Evolutionary conservation across 768 basidiomycete genomes (phyloP).

Genomic region (Tulasnella sp.): DNA sequence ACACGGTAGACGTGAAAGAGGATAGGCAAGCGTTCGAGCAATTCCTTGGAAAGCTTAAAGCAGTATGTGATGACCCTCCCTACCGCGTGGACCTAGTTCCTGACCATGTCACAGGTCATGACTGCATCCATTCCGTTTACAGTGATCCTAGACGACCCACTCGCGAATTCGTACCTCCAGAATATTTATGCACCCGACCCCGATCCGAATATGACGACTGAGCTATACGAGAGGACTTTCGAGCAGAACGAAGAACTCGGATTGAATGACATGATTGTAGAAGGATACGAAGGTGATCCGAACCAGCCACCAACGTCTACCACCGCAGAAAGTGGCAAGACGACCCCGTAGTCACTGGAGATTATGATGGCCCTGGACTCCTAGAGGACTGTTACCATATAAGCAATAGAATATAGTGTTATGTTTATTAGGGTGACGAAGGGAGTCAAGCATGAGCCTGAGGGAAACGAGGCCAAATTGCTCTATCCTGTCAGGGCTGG

Average conservation of each 20-base stretch:
- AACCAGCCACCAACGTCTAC: too few relatives aligned
- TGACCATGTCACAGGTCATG: slow-evolving; percentile 44
- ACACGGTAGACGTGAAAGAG: slow-evolving; percentile 35
- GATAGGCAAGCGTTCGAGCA: slow-evolving; percentile 42
- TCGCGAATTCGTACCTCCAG: slow-evolving; percentile 92
- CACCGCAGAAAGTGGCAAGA: too few relatives aligned
- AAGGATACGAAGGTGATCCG: slow-evolving; percentile 46
- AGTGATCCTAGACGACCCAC: slow-evolving; percentile 85
- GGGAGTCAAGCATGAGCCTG: too few relatives aligned
- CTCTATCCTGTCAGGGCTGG: too few relatives aligned
- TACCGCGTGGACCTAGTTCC: not conserved
- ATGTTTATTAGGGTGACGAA: too few relatives aligned
- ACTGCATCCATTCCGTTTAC: slow-evolving; percentile 72
- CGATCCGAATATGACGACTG: slow-evolving; percentile 84
- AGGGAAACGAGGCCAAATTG: too few relatives aligned
- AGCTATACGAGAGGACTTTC: slow-evolving; percentile 69
- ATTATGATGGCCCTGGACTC: too few relatives aligned
- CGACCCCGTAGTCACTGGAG: too few relatives aligned
- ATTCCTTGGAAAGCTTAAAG: slow-evolving; percentile 68
- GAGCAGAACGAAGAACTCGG: slow-evolving; percentile 94
- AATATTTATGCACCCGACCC: slow-evolving; percentile 96
- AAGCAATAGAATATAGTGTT: too few relatives aligned
- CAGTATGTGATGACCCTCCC: slow-evolving; percentile 34
- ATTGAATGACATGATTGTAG: slow-evolving; percentile 78
- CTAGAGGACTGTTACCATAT: too few relatives aligned